Evolutionary conservation across 345 rosid genomes (phyloP), one percentile per base, ranked within the genome.

Genomic region (Geranium brycei): DNA sequence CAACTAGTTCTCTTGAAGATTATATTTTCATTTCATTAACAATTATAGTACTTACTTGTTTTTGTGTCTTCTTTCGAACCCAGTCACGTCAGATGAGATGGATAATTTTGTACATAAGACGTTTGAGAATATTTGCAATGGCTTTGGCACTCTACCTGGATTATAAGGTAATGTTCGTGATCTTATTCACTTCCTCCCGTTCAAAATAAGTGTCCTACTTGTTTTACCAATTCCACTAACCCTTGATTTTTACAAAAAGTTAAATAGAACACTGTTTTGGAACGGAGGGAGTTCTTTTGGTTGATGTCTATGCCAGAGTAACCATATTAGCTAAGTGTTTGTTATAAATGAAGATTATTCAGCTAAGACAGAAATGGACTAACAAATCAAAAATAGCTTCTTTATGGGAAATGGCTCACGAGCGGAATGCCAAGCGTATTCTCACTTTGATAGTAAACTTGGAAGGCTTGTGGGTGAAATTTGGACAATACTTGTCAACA

Each of bases 401-500:
- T 51, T 57, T 87, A 59, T 92, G 98, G 98, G 82, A 84, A 30
- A 89, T 69, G 77, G 93, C 85, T 74, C 98, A 92, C 59, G 81
- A 86, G 66, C 90, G 97, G 66, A 92, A 92, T 68, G 98, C 97
- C 1, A 82, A 71, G 71, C 86, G 98, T 38, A 78, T 89, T 68
- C 88, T 89, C 71, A 74, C 59, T 71, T 73, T 86, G 83, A 86
- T 92, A 53, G 68, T 89, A 19, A 80, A 83, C 62, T 70, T 89
- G 79, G 95, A 89, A 81, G 97, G 98, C 8, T 61, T 89, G 59
- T 89, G 98, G 98, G 97, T 92, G 60, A 92, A 92, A 64, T 78
- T 92, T 32, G 98, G 98, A 57, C 98, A 92, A 75, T 92, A 92
- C 73, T 73, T 92, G 41, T 89, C 98, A 14, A 89, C 97, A 57